Evolutionary conservation across 2,329 filamentous ascomycete genomes (phyloP), one percentile per base, ranked within the genome.

Genomic region (Samsoniella hepiali): DNA sequence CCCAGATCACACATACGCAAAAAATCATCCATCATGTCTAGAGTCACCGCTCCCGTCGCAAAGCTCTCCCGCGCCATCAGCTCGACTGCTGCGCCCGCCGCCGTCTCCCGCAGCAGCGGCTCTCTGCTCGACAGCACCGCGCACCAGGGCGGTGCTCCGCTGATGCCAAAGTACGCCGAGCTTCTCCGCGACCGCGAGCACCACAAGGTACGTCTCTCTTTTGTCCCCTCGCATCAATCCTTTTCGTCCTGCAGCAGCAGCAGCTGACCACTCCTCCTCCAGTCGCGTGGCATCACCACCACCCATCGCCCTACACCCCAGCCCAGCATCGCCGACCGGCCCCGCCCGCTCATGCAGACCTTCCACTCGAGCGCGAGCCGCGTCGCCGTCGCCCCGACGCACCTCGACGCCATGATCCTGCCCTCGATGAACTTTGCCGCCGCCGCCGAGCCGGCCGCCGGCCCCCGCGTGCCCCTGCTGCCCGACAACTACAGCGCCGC

Each of bases 281-380:
- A 74, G 67, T 70, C 76, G 62, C 79, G 81, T 65, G 71, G 72
- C 69, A 74, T 82, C 66, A 78, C 78, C 60, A 81, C 79, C 65
- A 75, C 78, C 63, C 80, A 82, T 71, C 79, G 80, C 60, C 80
- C 81, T 56, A 78, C 77, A 9, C 77, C 79, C 31, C 77, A 77
- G 63, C 77, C 78, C 65, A 75, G 80, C 65, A 72, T 79, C 69
- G 68, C 76, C 72, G 74, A 76, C 71, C 79, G 79, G 67, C 75
- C 76, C 64, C 76, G 82, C 69, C 85, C 84, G 47, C 75, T 88
- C 63, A 88, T 88, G 85, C 86, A 88, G 76, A 84, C 82, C 70
- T 88, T 88, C 77, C 77, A 78, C 69, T 79, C 80, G 29, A 79
- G 81, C 22, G 73, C 80, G 7, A 72, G 81, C 17, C 78, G 79